phyloP scores from a whole-genome alignment of 2,329 filamentous ascomycete species.

The Cryphonectria naterciae region DNA sequence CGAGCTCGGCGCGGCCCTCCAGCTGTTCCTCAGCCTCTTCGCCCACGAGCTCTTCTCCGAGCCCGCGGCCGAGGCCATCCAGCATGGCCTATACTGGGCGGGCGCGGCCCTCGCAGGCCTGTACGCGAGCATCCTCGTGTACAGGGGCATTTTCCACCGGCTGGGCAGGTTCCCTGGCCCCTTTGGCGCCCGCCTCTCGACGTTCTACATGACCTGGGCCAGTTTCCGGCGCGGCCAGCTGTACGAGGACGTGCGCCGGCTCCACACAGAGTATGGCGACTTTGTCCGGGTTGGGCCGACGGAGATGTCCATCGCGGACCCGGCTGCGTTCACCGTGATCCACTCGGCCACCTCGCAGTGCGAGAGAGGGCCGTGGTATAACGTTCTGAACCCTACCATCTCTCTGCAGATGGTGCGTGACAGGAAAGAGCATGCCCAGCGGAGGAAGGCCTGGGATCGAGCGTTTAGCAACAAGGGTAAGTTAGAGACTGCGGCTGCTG shows the following conservation, averaged over 20 bases:
- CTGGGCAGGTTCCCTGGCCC: conserved; percentile 22
- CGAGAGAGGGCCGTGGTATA: conserved; percentile 42
- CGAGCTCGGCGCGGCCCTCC: conserved; percentile 8
- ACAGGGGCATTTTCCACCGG: conserved; percentile 32
- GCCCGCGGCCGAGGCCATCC: not conserved
- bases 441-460: conserved; percentile 42
- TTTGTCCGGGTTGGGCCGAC: conserved; percentile 35
- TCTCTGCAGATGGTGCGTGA: conserved; percentile 40
- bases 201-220: conserved; percentile 31
- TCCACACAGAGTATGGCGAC: conserved; percentile 32
- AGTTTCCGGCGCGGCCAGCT: conserved; percentile 32
- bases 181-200: conserved; percentile 28
- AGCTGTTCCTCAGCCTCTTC: conserved; percentile 1
- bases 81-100: conserved; percentile 14
- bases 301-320: conserved; percentile 40
- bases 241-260: conserved; percentile 33
- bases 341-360: conserved; percentile 37
- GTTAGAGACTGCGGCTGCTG: not conserved
- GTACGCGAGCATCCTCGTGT: conserved; percentile 33
- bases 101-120: conserved; percentile 20
- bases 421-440: conserved; percentile 36
- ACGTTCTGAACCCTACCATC: conserved; percentile 36
- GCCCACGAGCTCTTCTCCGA: conserved; percentile 11
- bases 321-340: conserved; percentile 36
- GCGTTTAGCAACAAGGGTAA: conserved; percentile 37